Percentiles rank a stretch among this genome's conserved stretches.
These are phyloP conservation scores for Phellopilus nigrolimitatus DNA, from an alignment of 1,284 basidiomycete species.

Conservation along the genomic window DNA sequence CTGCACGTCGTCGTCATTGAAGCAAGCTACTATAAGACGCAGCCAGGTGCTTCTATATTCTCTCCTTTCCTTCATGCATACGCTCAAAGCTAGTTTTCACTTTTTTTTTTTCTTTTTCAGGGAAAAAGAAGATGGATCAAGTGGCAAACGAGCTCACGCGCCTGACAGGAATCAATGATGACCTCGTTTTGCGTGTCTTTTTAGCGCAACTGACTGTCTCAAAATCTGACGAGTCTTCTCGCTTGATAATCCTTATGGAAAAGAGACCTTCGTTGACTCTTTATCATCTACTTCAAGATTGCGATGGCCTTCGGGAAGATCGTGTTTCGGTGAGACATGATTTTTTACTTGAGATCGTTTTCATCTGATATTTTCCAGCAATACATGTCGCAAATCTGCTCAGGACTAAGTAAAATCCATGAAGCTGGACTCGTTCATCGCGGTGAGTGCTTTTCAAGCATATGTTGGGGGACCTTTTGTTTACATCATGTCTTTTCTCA, in stretches of 20 bases:
- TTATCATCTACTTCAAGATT: slow-evolving; percentile 65
- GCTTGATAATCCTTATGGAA: slow-evolving; percentile 60
- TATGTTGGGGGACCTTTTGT: background rate
- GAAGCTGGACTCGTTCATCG: slow-evolving; percentile 59
- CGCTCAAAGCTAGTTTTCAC: background rate
- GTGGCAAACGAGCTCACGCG: slow-evolving; percentile 60
- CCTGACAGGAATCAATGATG: slow-evolving; percentile 46
- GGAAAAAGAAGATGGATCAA: slow-evolving; percentile 61
- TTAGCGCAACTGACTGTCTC: slow-evolving; percentile 58
- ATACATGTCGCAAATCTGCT: slow-evolving; percentile 64
- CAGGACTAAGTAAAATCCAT: slow-evolving; percentile 62
- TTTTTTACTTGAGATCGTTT: background rate
- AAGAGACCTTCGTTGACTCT: slow-evolving; percentile 58
- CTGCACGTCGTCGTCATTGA: slow-evolving; percentile 60
- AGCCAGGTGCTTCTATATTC: slow-evolving; percentile 43
- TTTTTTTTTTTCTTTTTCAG: slow-evolving; percentile 25
- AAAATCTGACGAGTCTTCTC: slow-evolving; percentile 43
- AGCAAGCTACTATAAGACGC: slow-evolving; percentile 59
- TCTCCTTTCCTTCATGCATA: background rate
- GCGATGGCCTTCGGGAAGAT: slow-evolving; percentile 59
- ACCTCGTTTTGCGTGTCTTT: slow-evolving; percentile 54
- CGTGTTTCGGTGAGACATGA: slow-evolving; percentile 47
- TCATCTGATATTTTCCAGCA: slow-evolving; percentile 39
- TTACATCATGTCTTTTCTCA: slow-evolving; percentile 25
- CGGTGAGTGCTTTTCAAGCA: slow-evolving; percentile 32